A percentile compares a stretch with the other conserved stretches of the same genome.
Evolutionary conservation across 768 basidiomycete species (phyloP).

Genomic region (Suillus weaverae): DNA sequence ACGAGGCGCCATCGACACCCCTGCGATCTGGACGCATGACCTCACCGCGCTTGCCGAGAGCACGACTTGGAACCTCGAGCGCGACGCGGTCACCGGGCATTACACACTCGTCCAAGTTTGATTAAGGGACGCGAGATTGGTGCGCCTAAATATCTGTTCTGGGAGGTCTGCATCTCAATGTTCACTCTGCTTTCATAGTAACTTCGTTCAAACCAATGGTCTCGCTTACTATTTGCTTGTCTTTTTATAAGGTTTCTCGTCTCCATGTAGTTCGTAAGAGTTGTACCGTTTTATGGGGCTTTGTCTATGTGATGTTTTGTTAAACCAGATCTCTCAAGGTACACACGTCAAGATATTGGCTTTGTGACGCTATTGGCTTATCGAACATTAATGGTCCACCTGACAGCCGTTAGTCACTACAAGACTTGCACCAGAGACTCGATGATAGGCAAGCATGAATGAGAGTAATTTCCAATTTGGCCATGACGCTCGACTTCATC

Average conservation of each 20-base stretch:
- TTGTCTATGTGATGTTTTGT: too few species aligned
- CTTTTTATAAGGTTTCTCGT: too few species aligned
- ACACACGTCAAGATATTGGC: too few species aligned
- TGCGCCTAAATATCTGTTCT: background rate
- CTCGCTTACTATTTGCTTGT: too few species aligned
- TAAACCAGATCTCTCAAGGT: too few species aligned
- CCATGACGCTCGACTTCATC: background rate
- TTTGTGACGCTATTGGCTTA: too few species aligned
- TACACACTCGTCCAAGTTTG: background rate
- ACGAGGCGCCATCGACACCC: background rate
- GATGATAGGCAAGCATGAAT: constrained; percentile 23
- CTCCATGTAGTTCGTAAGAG: too few species aligned
- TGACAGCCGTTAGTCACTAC: background rate
- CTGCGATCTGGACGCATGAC: constrained; percentile 1
- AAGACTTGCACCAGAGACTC: constrained; percentile 7
- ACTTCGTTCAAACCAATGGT: too few species aligned
- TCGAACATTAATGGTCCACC: too few species aligned
- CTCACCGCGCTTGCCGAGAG: background rate
- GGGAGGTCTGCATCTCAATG: background rate
- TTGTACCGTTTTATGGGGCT: too few species aligned
- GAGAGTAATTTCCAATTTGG: background rate
- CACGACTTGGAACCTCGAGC: constrained; percentile 1
- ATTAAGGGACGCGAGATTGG: background rate
- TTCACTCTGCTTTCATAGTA: background rate
- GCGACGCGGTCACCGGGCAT: background rate